Evolutionary conservation across 176 grass and related monocot genomes (phyloP), one percentile per base, ranked within the genome.

Genomic region (Coix lacrymajobi): DNA sequence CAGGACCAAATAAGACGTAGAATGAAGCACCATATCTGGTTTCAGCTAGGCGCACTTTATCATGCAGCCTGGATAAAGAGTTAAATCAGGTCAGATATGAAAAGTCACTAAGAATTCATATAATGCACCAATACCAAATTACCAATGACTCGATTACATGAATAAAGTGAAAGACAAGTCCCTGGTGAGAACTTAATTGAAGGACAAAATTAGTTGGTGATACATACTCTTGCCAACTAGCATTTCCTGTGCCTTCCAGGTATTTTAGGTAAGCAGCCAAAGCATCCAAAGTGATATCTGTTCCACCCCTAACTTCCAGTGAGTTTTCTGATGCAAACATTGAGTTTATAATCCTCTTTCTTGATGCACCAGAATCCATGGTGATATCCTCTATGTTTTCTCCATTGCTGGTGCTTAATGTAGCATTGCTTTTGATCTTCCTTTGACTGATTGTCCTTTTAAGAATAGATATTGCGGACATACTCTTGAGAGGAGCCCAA

Each of bases 191-290:
- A 87, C 51, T 33, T 82, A 26, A 73, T 80, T 43, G 20, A 68
- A 76, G 26, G 43, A 62, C 24, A 81, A 75, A n/a, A 64, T 31
- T 43, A 62, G 48, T 41, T 22, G 11, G 31, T 43, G 56, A 54
- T 41, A 84, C 88, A 70, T 98, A 98, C 96, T 93, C 91, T 92
- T 98, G 93, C 89, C 91, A 98, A 85, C 84, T 94, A 70, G 92
- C 92, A 73, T 88, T 89, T 68, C 92, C 87, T 11, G 92, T 95
- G 83, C 96, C 93, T 83, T 95, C 92, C 38, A 98, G 85, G 83
- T 98, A 95, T 87, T 88, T 89, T 77, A 98, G 76, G 79, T 93
- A 98, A 86, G 92, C 93, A 33, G 77, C 77, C 80, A 98, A 83
- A 78, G 96, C 96, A 77, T 94, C 91, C 46, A 95, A 88, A 51